A percentile compares a stretch with the other conserved stretches of the same genome.
phyloP scores from a whole-genome alignment of 2,329 filamentous ascomycete species.

The Hymenoscyphus fructigenus region DNA sequence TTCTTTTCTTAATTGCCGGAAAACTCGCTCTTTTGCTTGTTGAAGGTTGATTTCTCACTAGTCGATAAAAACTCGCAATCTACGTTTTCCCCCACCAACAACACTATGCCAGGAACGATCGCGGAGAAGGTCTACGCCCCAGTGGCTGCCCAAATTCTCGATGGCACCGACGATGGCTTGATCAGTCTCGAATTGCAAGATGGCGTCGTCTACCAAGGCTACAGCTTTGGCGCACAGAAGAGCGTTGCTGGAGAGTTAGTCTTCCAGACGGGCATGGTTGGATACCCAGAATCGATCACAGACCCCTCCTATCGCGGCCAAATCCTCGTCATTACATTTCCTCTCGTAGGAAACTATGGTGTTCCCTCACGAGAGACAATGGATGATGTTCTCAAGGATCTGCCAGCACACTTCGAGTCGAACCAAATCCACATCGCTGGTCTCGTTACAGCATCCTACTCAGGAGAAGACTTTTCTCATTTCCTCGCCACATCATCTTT shows the following conservation, averaged over 20 bases:
- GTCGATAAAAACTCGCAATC: not conserved
- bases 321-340: constrained; percentile 95
- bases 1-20: not conserved
- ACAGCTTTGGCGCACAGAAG: constrained; percentile 94
- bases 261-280: constrained; percentile 99
- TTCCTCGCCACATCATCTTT: constrained; percentile 88
- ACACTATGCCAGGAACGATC: constrained; percentile 15
- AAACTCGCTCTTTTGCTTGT: constrained; percentile 6
- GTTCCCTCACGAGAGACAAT: constrained; percentile 83
- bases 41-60: constrained; percentile 5
- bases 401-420: constrained; percentile 92
- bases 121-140: constrained; percentile 25
- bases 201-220: constrained; percentile 86
- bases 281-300: constrained; percentile 91
- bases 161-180: constrained; percentile 53
- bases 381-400: constrained; percentile 79
- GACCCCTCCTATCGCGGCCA: constrained; percentile 88
- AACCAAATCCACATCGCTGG: constrained; percentile 91
- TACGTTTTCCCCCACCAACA: not conserved
- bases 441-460: constrained; percentile 86
- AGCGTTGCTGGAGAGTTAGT: constrained; percentile 95
- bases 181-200: constrained; percentile 92
- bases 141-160: constrained; percentile 26
- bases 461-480: constrained; percentile 93
- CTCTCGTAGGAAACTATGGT: constrained; percentile 94